phyloP scores from a whole-genome alignment of 805 yeast species.

The Candida verbasci region DNA sequence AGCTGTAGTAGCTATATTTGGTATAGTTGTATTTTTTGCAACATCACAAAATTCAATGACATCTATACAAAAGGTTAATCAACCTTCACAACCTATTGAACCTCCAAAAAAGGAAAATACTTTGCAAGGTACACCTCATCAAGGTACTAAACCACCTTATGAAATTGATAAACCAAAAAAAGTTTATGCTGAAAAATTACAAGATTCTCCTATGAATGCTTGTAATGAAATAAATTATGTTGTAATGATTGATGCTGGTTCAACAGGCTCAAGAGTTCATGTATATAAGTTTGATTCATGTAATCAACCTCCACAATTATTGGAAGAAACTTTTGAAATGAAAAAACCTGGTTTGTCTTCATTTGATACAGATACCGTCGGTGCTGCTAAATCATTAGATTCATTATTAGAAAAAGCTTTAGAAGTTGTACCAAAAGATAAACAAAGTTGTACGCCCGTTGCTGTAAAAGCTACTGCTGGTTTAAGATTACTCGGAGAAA shows the following conservation, averaged over 20 bases:
- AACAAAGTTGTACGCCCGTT: constrained; percentile 81
- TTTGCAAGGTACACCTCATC: constrained; percentile 30
- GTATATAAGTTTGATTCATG: constrained; percentile 90
- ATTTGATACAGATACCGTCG: constrained; percentile 70
- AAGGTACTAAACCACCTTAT: constrained; percentile 35
- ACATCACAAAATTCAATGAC: constrained; percentile 38
- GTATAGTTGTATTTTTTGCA: constrained; percentile 47
- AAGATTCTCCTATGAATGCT: constrained; percentile 7
- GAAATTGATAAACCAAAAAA: constrained; percentile 12
- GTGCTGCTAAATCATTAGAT: constrained; percentile 89
- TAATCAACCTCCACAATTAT: constrained; percentile 72
- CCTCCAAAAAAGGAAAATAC: constrained; percentile 23
- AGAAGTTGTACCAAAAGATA: constrained; percentile 66
- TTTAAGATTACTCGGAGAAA: constrained; percentile 76
- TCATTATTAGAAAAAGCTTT: constrained; percentile 75
- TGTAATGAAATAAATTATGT: constrained; percentile 60
- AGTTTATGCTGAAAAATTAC: constrained; percentile 9
- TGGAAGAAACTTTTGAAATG: constrained; percentile 82
- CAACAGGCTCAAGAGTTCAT: constrained; percentile 95
- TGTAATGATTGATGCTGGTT: constrained; percentile 96
- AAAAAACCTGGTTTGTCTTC: constrained; percentile 88
- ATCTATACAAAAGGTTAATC: constrained; percentile 27
- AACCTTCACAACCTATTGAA: constrained; percentile 18
- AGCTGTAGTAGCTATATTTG: constrained; percentile 47
- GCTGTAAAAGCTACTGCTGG: constrained; percentile 99